Percentiles rank a stretch among this genome's conserved stretches.
Evolutionary conservation across 768 basidiomycete species (phyloP).

Genomic region (Tephrocybe rancida): DNA sequence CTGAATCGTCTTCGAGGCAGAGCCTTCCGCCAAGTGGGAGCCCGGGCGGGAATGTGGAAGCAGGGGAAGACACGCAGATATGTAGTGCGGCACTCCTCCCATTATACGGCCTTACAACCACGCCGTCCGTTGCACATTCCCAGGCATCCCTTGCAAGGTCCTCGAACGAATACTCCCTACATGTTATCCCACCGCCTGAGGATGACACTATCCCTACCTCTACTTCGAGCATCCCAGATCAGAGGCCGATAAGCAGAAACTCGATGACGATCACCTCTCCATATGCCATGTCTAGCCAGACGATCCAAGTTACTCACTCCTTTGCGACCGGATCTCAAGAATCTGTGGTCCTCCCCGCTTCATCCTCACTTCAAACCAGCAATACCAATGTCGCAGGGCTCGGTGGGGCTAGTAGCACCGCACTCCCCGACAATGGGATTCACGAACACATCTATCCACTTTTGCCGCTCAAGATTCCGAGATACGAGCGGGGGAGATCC

Average conservation of each 20-base stretch:
- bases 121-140: background rate
- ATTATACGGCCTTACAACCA: background rate
- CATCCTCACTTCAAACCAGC: background rate
- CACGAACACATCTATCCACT: background rate
- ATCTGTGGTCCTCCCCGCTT: background rate
- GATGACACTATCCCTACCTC: background rate
- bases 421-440: background rate
- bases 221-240: background rate
- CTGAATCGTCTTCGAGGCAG: background rate
- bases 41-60: background rate
- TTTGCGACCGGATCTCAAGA: background rate
- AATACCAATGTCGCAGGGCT: background rate
- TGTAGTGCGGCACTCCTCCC: too few relatives aligned
- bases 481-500: conserved; percentile 2
- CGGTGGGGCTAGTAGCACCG: background rate
- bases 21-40: background rate
- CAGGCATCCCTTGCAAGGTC: background rate
- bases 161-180: background rate
- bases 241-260: background rate
- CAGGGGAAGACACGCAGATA: background rate
- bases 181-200: conserved; percentile 2
- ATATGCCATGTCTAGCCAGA: conserved; percentile 3
- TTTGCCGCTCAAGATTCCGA: background rate
- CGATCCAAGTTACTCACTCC: background rate
- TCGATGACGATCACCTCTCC: background rate